These are phyloP conservation scores for Daedalea quercina DNA, from an alignment of 768 basidiomycete species.

Conservation along the genomic window DNA sequence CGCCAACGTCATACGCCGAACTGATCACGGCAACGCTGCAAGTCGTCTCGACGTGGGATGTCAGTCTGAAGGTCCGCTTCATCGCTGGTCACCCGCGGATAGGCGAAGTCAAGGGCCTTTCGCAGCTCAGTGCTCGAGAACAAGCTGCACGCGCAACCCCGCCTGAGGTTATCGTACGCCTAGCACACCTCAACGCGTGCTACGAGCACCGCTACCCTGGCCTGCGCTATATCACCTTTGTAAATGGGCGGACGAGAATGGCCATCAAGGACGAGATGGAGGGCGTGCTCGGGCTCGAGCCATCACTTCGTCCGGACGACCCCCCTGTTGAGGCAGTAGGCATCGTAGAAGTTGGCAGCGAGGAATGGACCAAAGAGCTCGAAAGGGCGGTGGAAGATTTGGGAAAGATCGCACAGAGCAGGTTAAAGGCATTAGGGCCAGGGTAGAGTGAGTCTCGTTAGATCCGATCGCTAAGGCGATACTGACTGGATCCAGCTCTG, in stretches of 20 bases:
- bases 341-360: conserved; percentile 31
- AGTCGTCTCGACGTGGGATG: conserved; percentile 48
- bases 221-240: conserved; percentile 87
- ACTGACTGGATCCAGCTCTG: no score
- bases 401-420: conserved; percentile 68
- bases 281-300: conserved; percentile 43
- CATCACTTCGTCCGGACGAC: conserved; percentile 39
- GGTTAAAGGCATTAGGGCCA: conserved; percentile 37
- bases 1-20: conserved; percentile 37
- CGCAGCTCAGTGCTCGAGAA: conserved; percentile 70
- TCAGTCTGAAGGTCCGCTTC: conserved; percentile 49
- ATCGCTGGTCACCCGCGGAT: conserved; percentile 86
- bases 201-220: conserved; percentile 73
- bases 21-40: conserved; percentile 50
- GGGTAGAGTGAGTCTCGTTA: not conserved
- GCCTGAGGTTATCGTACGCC: conserved; percentile 65
- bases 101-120: conserved; percentile 73
- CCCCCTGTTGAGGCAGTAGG: conserved; percentile 32
- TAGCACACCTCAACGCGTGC: conserved; percentile 67
- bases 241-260: conserved; percentile 73
- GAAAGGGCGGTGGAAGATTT: conserved; percentile 68
- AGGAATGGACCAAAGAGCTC: conserved; percentile 62
- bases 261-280: conserved; percentile 80
- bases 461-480: no score
- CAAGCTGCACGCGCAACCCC: conserved; percentile 62